Percentiles rank a stretch among this genome's conserved stretches.
Conservation (phyloP, 768 basidiomycete genomes). For the Mycena filopes region DNA sequence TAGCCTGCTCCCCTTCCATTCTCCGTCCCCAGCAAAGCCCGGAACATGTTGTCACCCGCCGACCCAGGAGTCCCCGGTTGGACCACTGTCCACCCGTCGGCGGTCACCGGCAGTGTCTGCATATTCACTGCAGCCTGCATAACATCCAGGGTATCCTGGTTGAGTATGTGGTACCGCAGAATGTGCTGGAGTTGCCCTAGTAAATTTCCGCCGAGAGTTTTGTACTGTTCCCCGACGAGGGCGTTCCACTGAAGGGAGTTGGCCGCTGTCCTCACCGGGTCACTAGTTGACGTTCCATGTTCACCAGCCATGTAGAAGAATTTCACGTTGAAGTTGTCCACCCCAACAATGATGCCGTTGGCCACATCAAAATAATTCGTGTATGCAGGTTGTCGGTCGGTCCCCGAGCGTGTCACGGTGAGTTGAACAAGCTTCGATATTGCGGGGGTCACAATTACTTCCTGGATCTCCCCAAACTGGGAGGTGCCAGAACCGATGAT, state of each 20-base stretch:
- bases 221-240: conserved; percentile 1
- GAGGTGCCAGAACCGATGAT: not conserved
- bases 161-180: not conserved
- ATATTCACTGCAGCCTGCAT: too few species aligned
- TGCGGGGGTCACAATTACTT: not conserved
- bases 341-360: not conserved
- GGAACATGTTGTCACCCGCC: not conserved
- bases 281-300: too few species aligned
- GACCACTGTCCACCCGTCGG: not conserved
- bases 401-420: not conserved
- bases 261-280: not conserved
- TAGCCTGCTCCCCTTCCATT: conserved; percentile 10
- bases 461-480: not conserved
- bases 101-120: too few species aligned
- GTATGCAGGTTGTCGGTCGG: not conserved
- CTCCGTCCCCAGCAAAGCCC: conserved; percentile 2
- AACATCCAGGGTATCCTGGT: not conserved
- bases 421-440: not conserved
- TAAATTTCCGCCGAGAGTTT: not conserved
- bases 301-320: conserved; percentile 9
- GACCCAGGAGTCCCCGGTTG: not conserved
- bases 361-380: conserved; percentile 1
- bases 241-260: conserved; percentile 1
- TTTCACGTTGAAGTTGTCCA: not conserved
- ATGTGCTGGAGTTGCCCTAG: not conserved